phyloP scores from a whole-genome alignment of 192 early-diverging fungal genomes.

The Coemansia asiatica region DNA sequence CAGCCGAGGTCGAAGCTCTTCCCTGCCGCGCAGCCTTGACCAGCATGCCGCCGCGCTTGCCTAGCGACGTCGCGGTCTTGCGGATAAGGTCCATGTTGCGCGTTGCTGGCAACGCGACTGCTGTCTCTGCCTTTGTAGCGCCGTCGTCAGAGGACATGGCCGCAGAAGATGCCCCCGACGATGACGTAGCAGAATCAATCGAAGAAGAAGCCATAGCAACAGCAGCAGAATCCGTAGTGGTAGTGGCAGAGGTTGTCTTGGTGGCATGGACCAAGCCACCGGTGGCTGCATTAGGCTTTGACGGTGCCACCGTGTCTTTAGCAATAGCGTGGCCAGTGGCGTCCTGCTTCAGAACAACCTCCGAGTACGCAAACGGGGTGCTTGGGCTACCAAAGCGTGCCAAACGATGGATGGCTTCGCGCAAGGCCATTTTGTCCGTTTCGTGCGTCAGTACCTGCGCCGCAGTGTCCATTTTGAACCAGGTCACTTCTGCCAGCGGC shows the following conservation, averaged over 20 bases:
- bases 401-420: constrained; percentile 45
- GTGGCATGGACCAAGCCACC: neutral
- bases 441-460: constrained; percentile 49
- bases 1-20: constrained; percentile 6
- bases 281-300: neutral
- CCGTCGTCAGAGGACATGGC: constrained; percentile 22
- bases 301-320: neutral
- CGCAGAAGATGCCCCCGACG: constrained; percentile 3
- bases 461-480: constrained; percentile 55
- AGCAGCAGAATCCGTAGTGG: neutral
- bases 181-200: neutral
- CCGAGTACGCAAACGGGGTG: constrained; percentile 25
- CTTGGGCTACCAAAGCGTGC: constrained; percentile 13
- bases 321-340: neutral
- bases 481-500: constrained; percentile 46
- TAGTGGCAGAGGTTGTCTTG: neutral
- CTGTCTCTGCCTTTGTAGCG: constrained; percentile 28
- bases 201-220: neutral
- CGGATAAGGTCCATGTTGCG: constrained; percentile 46
- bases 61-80: constrained; percentile 39
- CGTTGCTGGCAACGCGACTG: neutral
- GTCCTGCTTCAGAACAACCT: neutral
- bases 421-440: constrained; percentile 41
- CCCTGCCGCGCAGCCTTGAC: constrained; percentile 11
- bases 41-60: constrained; percentile 40